Evolutionary conservation across 495 filamentous ascomycete species (phyloP).

Genomic region (Penicillium longicatenatum): DNA sequence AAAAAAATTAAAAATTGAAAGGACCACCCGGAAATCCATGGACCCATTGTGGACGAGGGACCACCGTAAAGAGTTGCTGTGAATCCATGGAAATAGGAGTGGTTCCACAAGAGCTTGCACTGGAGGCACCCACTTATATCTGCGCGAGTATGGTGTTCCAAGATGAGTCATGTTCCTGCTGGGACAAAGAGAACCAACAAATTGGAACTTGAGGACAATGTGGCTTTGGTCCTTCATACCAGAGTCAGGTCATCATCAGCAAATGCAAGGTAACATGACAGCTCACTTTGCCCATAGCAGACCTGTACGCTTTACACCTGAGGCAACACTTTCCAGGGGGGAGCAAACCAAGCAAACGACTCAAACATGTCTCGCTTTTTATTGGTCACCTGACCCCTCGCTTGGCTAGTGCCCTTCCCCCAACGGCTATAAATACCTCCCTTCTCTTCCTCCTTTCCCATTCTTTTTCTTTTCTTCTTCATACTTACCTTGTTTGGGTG

Average conservation of each 20-base stretch:
- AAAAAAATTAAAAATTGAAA: too few species aligned
- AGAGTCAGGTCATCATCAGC: neutral
- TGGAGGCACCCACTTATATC: constrained; percentile 15
- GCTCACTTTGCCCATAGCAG: neutral
- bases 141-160: constrained; percentile 4
- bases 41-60: constrained; percentile 7
- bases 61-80: constrained; percentile 17
- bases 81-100: constrained; percentile 17
- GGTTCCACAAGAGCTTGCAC: constrained; percentile 22
- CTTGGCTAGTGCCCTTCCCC: constrained; percentile 39
- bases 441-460: constrained; percentile 20
- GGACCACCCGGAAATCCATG: constrained; percentile 1
- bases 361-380: constrained; percentile 4
- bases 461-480: constrained; percentile 58
- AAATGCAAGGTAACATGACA: constrained; percentile 11
- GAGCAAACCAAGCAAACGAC: neutral
- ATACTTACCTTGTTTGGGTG: constrained; percentile 76
- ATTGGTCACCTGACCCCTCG: neutral
- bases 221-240: constrained; percentile 1
- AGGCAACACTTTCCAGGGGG: neutral
- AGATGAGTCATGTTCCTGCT: neutral
- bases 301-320: neutral
- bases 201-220: constrained; percentile 31
- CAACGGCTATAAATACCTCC: constrained; percentile 28
- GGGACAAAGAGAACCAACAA: constrained; percentile 47